A percentile compares a stretch with the other conserved stretches of the same genome.
Evolutionary conservation across 192 early-diverging fungal species (phyloP).

Genomic region (Gryganskiella cystojenkinii): DNA sequence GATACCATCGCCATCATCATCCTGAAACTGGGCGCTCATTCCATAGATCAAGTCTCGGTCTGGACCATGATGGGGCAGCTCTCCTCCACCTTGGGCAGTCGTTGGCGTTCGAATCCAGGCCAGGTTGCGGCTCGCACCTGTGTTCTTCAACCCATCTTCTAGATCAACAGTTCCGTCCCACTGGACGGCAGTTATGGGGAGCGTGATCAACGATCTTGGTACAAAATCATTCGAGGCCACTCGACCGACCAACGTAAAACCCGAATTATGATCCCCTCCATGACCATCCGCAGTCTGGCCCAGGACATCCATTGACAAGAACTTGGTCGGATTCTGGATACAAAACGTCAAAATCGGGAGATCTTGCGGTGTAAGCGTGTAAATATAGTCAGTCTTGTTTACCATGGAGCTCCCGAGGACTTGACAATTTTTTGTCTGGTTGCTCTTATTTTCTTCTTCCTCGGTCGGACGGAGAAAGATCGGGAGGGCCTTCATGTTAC

Average conservation of each 20-base stretch:
- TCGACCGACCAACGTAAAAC: constrained; percentile 13
- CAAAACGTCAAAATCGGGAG: constrained; percentile 23
- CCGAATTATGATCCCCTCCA: neutral
- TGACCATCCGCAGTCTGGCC: neutral
- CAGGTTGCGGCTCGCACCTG: neutral
- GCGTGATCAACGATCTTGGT: neutral
- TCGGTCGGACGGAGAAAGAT: constrained; percentile 29
- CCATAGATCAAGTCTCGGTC: constrained; percentile 30
- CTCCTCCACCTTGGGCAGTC: neutral
- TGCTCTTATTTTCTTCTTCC: neutral
- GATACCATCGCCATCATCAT: neutral
- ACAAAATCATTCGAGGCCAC: constrained; percentile 26
- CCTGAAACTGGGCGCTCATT: constrained; percentile 14
- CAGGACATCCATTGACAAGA: constrained; percentile 25
- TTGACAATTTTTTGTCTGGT: constrained; percentile 13
- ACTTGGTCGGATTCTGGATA: constrained; percentile 23
- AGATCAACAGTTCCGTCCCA: constrained; percentile 26
- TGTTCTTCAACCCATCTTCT: neutral
- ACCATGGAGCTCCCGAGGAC: neutral
- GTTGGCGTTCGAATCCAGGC: neutral
- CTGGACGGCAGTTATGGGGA: constrained; percentile 12
- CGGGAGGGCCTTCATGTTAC: constrained; percentile 27
- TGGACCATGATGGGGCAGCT: constrained; percentile 10
- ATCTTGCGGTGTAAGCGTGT: constrained; percentile 1
- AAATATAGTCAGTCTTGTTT: constrained; percentile 12